Evolutionary conservation across 2,329 filamentous ascomycete genomes (phyloP), one percentile per base, ranked within the genome.

Genomic region (Xylaria sp.): DNA sequence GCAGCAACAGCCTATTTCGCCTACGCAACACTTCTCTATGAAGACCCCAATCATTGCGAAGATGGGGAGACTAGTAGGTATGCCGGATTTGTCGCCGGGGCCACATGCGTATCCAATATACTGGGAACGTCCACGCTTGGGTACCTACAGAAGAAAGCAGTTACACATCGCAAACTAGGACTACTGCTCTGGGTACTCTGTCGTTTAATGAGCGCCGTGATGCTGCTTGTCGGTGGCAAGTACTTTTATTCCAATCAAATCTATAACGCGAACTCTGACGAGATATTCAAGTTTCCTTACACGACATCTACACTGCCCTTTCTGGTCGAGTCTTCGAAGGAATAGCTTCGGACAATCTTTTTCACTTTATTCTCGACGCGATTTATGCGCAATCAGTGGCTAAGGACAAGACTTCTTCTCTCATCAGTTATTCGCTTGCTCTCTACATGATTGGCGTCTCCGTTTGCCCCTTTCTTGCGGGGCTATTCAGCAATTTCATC

Each of bases 401-500:
- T 8, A 29, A 9, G 2, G 37, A 40, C 1, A 18, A 22, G 7
- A 11, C 39, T 9, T 54, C 59, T 6, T n/a, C 20, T 8, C 49
- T 60, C 3, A 62, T 62, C 6, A 39, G 54, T 3, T 39, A 37
- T 7, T 62, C 59, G 0, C 48, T 60, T 2, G 57, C 48, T 0
- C 24, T 62, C 1, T 62, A 62, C 38, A 60, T 62, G 59, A 29
- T 54, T 16, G 59, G 59, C 1, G 54, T 60, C 1, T 62, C 54
- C 1, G 2, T 56, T 0, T 57, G 60, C 29, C 56, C 60, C 18
- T 47, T 39, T 5, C 19, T 61, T 9, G 56, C 44, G 1, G 26
- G 47, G 2, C 16, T 63, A 2, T 38, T 63, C 2, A 3, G 11
- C 2, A 52, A 58, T n/a, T 57, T 57, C 29, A 40, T 5, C 2